Conservation (phyloP, 306 rosid genomes). For the Pachyrhizus erosus region DNA sequence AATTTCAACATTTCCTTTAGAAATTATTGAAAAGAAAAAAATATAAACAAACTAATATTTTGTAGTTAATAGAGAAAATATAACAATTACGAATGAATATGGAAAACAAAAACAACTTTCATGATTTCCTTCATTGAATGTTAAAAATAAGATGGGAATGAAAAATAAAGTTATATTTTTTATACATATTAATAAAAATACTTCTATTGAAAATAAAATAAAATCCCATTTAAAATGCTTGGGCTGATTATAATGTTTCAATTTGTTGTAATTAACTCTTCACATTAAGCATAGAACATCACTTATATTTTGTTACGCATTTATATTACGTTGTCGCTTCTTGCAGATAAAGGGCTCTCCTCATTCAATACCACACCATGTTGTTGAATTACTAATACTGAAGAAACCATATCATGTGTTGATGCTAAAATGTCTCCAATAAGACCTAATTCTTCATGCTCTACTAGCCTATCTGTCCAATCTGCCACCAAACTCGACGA, state of each 20-base stretch:
- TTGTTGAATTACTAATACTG: not conserved
- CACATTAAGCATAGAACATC: not conserved
- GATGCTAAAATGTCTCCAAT: not conserved
- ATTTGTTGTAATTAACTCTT: not conserved
- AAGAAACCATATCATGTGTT: not conserved
- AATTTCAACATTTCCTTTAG: too few relatives aligned
- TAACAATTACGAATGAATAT: too few relatives aligned
- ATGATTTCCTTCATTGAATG: not conserved
- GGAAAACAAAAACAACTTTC: not conserved
- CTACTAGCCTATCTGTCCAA: not conserved
- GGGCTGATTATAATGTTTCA: not conserved
- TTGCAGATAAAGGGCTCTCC: not conserved
- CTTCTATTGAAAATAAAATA: not conserved
- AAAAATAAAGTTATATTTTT: too few relatives aligned
- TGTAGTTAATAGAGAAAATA: too few relatives aligned
- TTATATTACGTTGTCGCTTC: not conserved
- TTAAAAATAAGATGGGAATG: too few relatives aligned
- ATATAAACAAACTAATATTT: too few relatives aligned
- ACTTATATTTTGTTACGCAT: not conserved
- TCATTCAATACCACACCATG: not conserved
- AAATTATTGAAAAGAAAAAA: too few relatives aligned
- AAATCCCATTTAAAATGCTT: too few relatives aligned
- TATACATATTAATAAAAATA: too few relatives aligned
- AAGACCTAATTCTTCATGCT: not conserved
- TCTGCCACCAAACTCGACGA: not conserved